phyloP scores from a whole-genome alignment of 164 flowering plant species.

The Platanus orientalis region DNA sequence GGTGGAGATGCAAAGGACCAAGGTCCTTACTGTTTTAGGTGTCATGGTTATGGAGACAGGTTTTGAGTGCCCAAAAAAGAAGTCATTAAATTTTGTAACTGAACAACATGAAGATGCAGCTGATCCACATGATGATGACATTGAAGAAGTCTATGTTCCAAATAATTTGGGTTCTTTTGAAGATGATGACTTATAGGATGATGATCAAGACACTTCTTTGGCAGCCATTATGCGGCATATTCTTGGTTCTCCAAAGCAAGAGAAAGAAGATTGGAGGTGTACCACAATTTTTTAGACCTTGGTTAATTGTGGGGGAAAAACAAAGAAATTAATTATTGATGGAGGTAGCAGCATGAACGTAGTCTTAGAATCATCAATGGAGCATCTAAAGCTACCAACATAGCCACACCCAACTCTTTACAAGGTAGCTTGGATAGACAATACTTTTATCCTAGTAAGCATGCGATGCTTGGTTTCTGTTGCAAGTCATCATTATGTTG shows the following conservation, averaged over 20 bases:
- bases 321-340: slow-evolving; percentile 5
- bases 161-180: background rate
- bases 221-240: background rate
- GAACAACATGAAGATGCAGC: too few species aligned
- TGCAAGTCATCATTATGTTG: background rate
- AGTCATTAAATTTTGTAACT: too few species aligned
- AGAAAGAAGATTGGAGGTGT: too few species aligned
- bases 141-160: too few species aligned
- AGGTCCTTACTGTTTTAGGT: too few species aligned
- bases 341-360: slow-evolving; percentile 4
- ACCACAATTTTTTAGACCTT: background rate
- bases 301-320: too few species aligned
- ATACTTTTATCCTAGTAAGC: background rate
- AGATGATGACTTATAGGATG: too few species aligned
- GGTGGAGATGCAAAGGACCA: too few species aligned
- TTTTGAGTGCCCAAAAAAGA: too few species aligned
- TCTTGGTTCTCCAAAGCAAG: background rate
- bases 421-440: slow-evolving; percentile 4
- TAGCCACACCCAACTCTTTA: background rate
- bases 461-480: background rate
- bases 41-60: too few species aligned
- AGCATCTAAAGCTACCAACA: background rate
- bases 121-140: too few species aligned
- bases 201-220: background rate
- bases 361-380: background rate